phyloP scores from a whole-genome alignment of 441 rosid genomes.

The Pelargonium fulgidum region DNA sequence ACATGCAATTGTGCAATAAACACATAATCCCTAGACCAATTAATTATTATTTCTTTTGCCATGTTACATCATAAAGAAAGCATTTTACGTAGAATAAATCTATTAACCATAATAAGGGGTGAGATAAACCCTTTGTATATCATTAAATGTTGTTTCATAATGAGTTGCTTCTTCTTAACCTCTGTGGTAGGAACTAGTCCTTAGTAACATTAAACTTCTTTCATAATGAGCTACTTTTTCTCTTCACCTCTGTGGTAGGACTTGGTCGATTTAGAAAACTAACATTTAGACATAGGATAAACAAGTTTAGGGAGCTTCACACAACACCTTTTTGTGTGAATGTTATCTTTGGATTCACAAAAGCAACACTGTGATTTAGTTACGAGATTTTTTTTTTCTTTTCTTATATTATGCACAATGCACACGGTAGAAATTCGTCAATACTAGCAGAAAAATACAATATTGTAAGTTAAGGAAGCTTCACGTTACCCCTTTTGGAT shows the following conservation, averaged over 20 bases:
- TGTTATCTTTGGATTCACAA: background rate
- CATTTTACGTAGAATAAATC: slow-evolving; percentile 5
- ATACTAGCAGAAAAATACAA: too few species aligned
- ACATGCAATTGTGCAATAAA: slow-evolving; percentile 1
- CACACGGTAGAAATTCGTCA: background rate
- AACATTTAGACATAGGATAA: background rate
- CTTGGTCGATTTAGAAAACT: background rate
- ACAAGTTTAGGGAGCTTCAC: slow-evolving; percentile 3
- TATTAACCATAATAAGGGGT: background rate
- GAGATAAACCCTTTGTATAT: background rate
- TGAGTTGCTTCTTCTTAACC: slow-evolving; percentile 6
- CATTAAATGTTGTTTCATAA: slow-evolving; percentile 4
- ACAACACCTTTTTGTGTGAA: background rate
- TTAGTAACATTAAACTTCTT: slow-evolving; percentile 7
- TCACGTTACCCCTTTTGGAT: slow-evolving; percentile 4
- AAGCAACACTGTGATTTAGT: background rate
- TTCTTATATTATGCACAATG: background rate
- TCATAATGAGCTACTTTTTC: slow-evolving; percentile 11
- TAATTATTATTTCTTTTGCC: background rate
- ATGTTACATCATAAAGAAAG: background rate
- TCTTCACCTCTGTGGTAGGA: slow-evolving; percentile 12
- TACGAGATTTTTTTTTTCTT: too few species aligned
- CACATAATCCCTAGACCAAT: slow-evolving; percentile 7
- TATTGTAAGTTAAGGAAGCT: background rate
- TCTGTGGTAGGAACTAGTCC: slow-evolving; percentile 8